These are phyloP conservation scores for Nicotiana otophora DNA, from an alignment of 257 asterid genomes.

Conservation along the genomic window DNA sequence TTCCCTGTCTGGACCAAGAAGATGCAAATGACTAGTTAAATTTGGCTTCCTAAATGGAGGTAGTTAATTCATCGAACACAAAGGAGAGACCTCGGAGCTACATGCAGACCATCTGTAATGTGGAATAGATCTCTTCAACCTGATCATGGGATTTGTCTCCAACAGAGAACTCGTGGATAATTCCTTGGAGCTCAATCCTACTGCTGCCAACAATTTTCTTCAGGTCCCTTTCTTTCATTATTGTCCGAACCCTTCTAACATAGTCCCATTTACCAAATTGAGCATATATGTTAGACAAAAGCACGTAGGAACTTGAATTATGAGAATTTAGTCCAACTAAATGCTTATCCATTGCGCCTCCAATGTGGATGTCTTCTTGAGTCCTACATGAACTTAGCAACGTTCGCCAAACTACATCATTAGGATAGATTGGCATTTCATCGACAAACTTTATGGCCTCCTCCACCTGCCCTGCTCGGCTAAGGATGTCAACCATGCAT, in stretches of 20 bases:
- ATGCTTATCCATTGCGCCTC: conserved; percentile 53
- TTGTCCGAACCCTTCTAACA: conserved; percentile 47
- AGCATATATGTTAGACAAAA: conserved; percentile 71
- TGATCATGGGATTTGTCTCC: conserved; percentile 46
- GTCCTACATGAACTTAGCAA: conserved; percentile 60
- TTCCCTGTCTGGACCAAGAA: neutral
- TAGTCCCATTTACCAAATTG: conserved; percentile 62
- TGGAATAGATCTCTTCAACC: conserved; percentile 30
- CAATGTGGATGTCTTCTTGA: conserved; percentile 43
- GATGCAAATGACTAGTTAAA: neutral
- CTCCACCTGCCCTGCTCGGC: conserved; percentile 60
- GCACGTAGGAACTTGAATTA: conserved; percentile 62
- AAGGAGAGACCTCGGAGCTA: neutral
- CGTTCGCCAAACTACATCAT: conserved; percentile 62
- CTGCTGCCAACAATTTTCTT: conserved; percentile 74
- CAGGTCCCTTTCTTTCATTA: conserved; percentile 58
- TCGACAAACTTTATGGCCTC: conserved; percentile 54
- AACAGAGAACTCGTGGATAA: conserved; percentile 63
- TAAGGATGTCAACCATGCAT: conserved; percentile 76
- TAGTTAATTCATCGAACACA: neutral
- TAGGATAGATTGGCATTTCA: conserved; percentile 74
- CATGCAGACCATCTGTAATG: conserved; percentile 17
- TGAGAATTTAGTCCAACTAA: conserved; percentile 35
- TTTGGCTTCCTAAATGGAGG: neutral
- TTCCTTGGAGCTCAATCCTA: conserved; percentile 79